phyloP scores from a whole-genome alignment of 2,329 filamentous ascomycete genomes.

The Exutisphaerella laricina region DNA sequence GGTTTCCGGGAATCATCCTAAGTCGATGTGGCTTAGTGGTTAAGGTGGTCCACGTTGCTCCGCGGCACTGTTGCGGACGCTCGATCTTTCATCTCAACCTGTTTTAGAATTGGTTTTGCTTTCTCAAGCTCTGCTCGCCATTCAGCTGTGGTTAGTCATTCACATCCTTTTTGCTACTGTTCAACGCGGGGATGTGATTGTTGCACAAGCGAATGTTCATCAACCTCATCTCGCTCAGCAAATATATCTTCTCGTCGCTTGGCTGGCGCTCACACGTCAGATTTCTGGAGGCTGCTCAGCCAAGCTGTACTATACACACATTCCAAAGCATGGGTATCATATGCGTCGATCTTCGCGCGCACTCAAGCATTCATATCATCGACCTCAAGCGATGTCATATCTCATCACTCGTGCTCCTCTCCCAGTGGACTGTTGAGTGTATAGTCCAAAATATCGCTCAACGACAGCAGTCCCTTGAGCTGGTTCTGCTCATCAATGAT shows the following conservation, averaged over 20 bases:
- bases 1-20: too few species aligned
- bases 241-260: not conserved
- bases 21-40: too few species aligned
- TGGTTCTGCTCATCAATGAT: constrained; percentile 86
- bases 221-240: not conserved
- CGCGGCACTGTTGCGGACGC: too few species aligned
- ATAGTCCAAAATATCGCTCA: constrained; percentile 96
- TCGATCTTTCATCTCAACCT: too few species aligned
- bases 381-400: not conserved
- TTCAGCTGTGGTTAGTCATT: not conserved
- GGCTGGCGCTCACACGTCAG: not conserved
- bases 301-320: not conserved
- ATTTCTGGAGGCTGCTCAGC: too few species aligned
- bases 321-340: constrained; percentile 11
- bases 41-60: too few species aligned
- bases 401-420: constrained; percentile 21
- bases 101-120: too few species aligned
- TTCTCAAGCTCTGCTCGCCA: too few species aligned
- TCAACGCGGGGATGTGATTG: not conserved
- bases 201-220: not conserved
- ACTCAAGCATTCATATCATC: not conserved
- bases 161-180: not conserved
- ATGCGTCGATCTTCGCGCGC: not conserved
- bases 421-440: constrained; percentile 53
- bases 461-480: constrained; percentile 80